Percentiles rank a stretch among this genome's conserved stretches.
These are phyloP conservation scores for Psidium guajava DNA, from an alignment of 345 rosid genomes.

Conservation along the genomic window DNA sequence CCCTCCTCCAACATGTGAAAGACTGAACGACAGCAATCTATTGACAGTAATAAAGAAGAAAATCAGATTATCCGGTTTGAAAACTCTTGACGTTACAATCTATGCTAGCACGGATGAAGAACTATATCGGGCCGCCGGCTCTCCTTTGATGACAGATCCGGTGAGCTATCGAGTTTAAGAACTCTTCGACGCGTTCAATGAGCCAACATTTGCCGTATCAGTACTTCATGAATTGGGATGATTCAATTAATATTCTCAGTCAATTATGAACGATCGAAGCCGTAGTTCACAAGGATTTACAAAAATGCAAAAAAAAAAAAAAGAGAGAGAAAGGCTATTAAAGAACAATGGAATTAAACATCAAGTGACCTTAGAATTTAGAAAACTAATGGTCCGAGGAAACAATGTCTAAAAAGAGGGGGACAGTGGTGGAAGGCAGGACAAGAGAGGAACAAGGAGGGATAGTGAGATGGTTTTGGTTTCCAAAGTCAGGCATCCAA, in stretches of 20 bases:
- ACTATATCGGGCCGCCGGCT: rapidly evolving
- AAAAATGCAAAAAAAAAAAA: not conserved
- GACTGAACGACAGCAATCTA: not conserved
- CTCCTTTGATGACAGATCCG: not conserved
- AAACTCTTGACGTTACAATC: not conserved
- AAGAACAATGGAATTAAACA: too few relatives aligned
- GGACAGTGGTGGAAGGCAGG: slow-evolving; percentile 9
- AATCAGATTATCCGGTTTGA: not conserved
- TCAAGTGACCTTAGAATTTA: not conserved
- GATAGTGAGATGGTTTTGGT: not conserved
- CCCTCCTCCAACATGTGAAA: not conserved
- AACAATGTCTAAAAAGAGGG: slow-evolving; percentile 17
- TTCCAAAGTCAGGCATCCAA: slow-evolving; percentile 23
- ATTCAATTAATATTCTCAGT: not conserved
- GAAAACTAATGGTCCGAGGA: not conserved
- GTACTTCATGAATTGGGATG: not conserved
- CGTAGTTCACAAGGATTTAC: not conserved
- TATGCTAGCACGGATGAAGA: not conserved
- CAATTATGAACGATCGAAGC: not conserved
- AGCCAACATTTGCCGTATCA: too few relatives aligned
- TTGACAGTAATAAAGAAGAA: not conserved
- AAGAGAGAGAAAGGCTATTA: not conserved
- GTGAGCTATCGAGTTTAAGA: not conserved
- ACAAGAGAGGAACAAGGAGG: not conserved
- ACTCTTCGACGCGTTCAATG: not conserved